Base-by-base conservation (phyloP, 805 yeast species). In the Pichia californica region DNA sequence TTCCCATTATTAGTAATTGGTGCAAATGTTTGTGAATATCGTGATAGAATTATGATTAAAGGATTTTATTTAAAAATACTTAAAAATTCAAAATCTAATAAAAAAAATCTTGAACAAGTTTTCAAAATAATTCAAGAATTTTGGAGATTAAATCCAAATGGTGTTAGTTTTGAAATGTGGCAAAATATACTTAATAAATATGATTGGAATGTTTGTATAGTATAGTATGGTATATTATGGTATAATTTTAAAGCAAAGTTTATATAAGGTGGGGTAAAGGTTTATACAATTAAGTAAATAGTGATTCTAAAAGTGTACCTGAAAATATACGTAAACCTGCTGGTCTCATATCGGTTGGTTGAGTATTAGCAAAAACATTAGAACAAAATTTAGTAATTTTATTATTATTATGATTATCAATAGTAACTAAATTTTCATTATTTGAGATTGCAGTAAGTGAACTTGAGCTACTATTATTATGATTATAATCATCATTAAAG, bases 1-100 rank as follows among this genome's bases (percentile, higher is more conserved):
- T 55, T 56, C 34, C 52, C 61, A 3, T 40, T 56, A 13, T 38
- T 56, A 3, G 50, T 56, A 5, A 46, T 51, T 3, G 61, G 59
- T 3, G 59, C 58, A 2, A 53, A 54, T 4, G 58, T 58, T 16
- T 55, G 52, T 21, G 61, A 56, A 36, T 25, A 43, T 13, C 42
- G 57, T n/a, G 61, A 56, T 42, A 47, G 55, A n/a, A 15, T 51
- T 9, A 52, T 50, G 40, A 44, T 54, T 15, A 45, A 50, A 26
- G 44, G 38, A n/a, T 40, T 56, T 15, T 56, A 55, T 35, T 19
- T 47, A 11, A 35, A 34, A 14, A 37, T 47, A 38, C n/a, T 20
- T 10, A 32, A 43, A 23, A 41, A 38, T 7, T 33, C 47, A 8
- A 37, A 37, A 20, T 40, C 25, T 11, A 28, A 36, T 28, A 26